A percentile compares a stretch with the other conserved stretches of the same genome.
These are phyloP conservation scores for Arthrobotrys megalospora DNA, from an alignment of 2,329 filamentous ascomycete species.

Conservation along the genomic window DNA sequence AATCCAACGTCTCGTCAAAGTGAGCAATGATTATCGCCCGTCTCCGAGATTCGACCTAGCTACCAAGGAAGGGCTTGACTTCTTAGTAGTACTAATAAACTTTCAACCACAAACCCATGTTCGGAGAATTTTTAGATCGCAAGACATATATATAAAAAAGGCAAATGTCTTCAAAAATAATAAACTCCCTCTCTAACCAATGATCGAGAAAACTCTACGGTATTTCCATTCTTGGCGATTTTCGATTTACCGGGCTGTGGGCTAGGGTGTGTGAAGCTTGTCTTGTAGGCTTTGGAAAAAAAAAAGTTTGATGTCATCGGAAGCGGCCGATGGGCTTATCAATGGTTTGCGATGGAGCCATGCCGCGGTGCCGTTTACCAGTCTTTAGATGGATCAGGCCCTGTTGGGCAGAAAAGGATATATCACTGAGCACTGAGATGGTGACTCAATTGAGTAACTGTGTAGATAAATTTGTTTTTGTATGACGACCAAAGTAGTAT, in stretches of 20 bases:
- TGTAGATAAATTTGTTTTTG: not conserved
- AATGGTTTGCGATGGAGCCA: slow-evolving; percentile 20
- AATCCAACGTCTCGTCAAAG: slow-evolving; percentile 8
- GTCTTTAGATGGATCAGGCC: slow-evolving; percentile 13
- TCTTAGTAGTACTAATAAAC: too few relatives aligned
- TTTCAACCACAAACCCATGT: not conserved
- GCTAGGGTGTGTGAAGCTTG: slow-evolving; percentile 17
- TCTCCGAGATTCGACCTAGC: not conserved
- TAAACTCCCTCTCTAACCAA: slow-evolving; percentile 21
- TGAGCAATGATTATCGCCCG: slow-evolving; percentile 19
- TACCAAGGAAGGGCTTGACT: too few relatives aligned
- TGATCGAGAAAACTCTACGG: slow-evolving; percentile 29
- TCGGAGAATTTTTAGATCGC: slow-evolving; percentile 14
- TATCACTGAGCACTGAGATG: slow-evolving; percentile 12
- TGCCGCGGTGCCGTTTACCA: slow-evolving; percentile 34
- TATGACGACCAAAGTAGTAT: not conserved
- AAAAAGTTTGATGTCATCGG: slow-evolving; percentile 19
- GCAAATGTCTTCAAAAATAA: not conserved
- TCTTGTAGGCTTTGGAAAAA: slow-evolving; percentile 4
- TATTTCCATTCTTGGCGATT: slow-evolving; percentile 28
- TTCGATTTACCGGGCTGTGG: not conserved
- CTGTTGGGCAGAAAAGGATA: slow-evolving; percentile 1
- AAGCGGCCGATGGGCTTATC: slow-evolving; percentile 34
- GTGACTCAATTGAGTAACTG: slow-evolving; percentile 11
- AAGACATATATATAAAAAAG: slow-evolving; percentile 9